A percentile compares a stretch with the other conserved stretches of the same genome.
Evolutionary conservation across 768 basidiomycete species (phyloP).

Genomic region (Wakefieldia striispora): DNA sequence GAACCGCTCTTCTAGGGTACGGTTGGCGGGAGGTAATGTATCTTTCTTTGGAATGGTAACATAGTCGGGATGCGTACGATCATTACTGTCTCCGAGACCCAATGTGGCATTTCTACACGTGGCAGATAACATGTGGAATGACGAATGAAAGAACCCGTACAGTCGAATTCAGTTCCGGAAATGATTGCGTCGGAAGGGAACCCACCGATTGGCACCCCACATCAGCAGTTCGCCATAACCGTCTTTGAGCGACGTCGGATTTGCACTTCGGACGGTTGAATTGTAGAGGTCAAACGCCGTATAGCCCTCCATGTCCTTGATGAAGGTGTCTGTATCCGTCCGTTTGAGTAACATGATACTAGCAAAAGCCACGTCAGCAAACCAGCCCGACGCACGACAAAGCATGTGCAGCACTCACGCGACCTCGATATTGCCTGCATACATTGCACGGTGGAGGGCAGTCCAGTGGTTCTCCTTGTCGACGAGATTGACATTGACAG

Average conservation of each 20-base stretch:
- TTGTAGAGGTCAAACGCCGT: constrained; percentile 94
- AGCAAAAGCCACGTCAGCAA: constrained; percentile 19
- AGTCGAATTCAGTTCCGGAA: not conserved
- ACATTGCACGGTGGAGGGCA: constrained; percentile 83
- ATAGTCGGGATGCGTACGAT: constrained; percentile 76
- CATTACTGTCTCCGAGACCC: constrained; percentile 79
- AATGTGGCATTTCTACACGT: constrained; percentile 73
- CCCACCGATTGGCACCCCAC: constrained; percentile 82
- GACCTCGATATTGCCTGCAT: constrained; percentile 69
- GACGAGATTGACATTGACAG: constrained; percentile 72
- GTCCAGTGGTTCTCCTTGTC: constrained; percentile 92
- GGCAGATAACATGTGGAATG: not conserved
- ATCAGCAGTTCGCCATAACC: constrained; percentile 64
- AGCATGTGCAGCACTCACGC: constrained; percentile 46
- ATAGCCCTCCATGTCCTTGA: constrained; percentile 87
- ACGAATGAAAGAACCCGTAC: too few relatives aligned
- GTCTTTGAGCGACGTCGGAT: constrained; percentile 43
- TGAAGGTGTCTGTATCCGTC: constrained; percentile 62
- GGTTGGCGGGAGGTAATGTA: constrained; percentile 9
- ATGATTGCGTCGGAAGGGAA: not conserved
- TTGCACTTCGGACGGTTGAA: constrained; percentile 76
- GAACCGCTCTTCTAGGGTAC: constrained; percentile 48
- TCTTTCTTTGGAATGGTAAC: constrained; percentile 45
- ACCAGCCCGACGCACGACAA: not conserved
- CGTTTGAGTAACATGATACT: constrained; percentile 76